Evolutionary conservation across 352 stramenopile genomes (phyloP), one percentile per base, ranked within the genome.

Genomic region (Phytophthora tentaculata): DNA sequence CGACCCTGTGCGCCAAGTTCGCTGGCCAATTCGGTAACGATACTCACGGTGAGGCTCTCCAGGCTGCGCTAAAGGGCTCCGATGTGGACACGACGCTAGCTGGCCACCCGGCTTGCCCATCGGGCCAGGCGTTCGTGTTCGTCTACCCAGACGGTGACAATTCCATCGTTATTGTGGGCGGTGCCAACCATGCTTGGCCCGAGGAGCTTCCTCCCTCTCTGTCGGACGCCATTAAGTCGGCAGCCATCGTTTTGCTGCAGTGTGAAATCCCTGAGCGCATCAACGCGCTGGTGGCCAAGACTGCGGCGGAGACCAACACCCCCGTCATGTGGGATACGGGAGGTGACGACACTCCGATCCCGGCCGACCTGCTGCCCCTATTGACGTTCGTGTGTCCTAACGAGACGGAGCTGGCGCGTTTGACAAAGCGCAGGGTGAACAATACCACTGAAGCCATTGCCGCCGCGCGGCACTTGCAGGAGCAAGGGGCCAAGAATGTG

Each of bases 61-160:
- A 86, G 56, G 43, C 52, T 1, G 73, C 82, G 14, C 56, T 96
- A 5, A 9, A 64, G 0, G 58, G 47, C 4, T 45, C 70, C 0
- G 64, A 70, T 13, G 88, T 88, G 3, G 74, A 86, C 55, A 82
- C 71, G 6, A 8, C 57, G 12, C 73, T 88, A 12, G 73, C 70
- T 19, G 78, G 72, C 8, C 70, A 83, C 48, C 79, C 73, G 13
- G 52, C 50, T 48, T 86, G 73, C 8, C 76, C 85, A 1, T 94
- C 86, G 6, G 88, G 88, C 16, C 88, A 96, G 57, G 88, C 88
- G 9, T 90, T 92, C 58, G 86, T 96, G 41, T 94, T 96, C 9
- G 79, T 94, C 32, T 90, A 92, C 48, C 84, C 88, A 32, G 76
- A 91, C 56, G 88, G 88, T 20, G 82, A 94, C 57, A 96, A 96